phyloP scores from a whole-genome alignment of 2,329 filamentous ascomycete species.

The Xylaria sp. region DNA sequence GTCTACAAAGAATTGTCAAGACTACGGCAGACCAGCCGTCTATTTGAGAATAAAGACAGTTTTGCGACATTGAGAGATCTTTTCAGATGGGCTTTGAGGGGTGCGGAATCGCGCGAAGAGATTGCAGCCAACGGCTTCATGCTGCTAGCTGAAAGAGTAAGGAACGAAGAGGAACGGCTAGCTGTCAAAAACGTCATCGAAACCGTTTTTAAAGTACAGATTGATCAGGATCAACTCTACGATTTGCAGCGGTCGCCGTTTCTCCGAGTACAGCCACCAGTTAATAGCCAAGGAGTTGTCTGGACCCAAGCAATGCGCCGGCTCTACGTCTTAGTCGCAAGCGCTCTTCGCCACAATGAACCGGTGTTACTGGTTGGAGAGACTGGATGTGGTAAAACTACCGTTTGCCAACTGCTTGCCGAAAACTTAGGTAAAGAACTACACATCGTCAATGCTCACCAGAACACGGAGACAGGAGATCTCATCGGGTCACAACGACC shows the following conservation, averaged over 20 bases:
- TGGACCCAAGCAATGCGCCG: conserved; percentile 97
- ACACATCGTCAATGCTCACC: conserved; percentile 94
- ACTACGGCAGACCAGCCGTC: conserved; percentile 85
- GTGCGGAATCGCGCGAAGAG: conserved; percentile 86
- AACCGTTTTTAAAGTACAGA: conserved; percentile 84
- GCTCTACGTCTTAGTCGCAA: conserved; percentile 87
- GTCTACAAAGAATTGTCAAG: conserved; percentile 94
- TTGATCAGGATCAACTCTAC: conserved; percentile 81
- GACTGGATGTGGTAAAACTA: conserved; percentile 97
- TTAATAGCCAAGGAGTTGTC: conserved; percentile 75
- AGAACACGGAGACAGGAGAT: conserved; percentile 97
- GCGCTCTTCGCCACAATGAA: conserved; percentile 89
- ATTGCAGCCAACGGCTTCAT: conserved; percentile 95
- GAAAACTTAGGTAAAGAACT: conserved; percentile 80
- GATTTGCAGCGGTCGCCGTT: conserved; percentile 67
- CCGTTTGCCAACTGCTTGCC: conserved; percentile 91
- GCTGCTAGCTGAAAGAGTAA: conserved; percentile 92
- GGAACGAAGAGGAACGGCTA: conserved; percentile 85
- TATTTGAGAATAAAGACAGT: conserved; percentile 97
- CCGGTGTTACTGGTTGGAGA: conserved; percentile 95
- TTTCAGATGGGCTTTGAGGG: conserved; percentile 91
- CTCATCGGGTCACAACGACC: conserved; percentile 95
- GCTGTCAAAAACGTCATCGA: conserved; percentile 92
- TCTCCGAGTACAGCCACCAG: conserved; percentile 59
- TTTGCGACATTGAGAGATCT: conserved; percentile 96